Evolutionary conservation across 179 eudicot genomes (phyloP).

Genomic region (Vitellaria paradoxa): DNA sequence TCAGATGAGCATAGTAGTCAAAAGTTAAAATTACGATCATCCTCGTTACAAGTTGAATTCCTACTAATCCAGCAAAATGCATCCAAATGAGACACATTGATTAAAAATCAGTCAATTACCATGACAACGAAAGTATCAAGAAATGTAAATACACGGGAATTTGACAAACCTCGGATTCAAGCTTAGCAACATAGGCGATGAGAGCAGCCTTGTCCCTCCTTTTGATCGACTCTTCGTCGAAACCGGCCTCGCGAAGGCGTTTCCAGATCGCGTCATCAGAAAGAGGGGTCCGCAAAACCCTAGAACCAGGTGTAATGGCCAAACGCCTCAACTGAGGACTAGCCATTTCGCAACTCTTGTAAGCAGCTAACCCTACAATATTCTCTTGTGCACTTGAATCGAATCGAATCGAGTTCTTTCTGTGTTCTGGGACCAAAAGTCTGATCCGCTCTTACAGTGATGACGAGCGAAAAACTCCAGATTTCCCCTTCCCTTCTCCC

Average conservation of each 20-base stretch:
- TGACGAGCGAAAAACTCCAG: not conserved
- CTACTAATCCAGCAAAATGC: not conserved
- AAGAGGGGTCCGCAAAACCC: slow-evolving; percentile 43
- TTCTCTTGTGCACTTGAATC: too few species aligned
- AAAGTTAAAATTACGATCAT: not conserved
- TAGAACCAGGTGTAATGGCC: slow-evolving; percentile 28
- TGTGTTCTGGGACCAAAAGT: not conserved
- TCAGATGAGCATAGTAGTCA: too few species aligned
- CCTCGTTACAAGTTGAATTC: not conserved
- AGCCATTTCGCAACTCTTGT: slow-evolving; percentile 32
- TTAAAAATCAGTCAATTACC: not conserved
- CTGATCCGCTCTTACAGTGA: slow-evolving; percentile 2
- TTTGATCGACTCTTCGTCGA: slow-evolving; percentile 81
- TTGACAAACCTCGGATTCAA: slow-evolving; percentile 72
- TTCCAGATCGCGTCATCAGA: slow-evolving; percentile 72
- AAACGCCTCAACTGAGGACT: slow-evolving; percentile 47
- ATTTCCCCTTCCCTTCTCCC: not conserved
- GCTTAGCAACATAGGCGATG: slow-evolving; percentile 82
- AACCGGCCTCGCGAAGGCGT: slow-evolving; percentile 74
- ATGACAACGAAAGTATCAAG: not conserved
- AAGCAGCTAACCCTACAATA: slow-evolving; percentile 16
- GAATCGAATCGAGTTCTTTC: not conserved
- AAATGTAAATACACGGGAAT: not conserved
- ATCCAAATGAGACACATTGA: not conserved
- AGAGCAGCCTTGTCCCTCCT: slow-evolving; percentile 94